phyloP scores from a whole-genome alignment of 1,284 basidiomycete genomes.

The Inonotus hispidus region DNA sequence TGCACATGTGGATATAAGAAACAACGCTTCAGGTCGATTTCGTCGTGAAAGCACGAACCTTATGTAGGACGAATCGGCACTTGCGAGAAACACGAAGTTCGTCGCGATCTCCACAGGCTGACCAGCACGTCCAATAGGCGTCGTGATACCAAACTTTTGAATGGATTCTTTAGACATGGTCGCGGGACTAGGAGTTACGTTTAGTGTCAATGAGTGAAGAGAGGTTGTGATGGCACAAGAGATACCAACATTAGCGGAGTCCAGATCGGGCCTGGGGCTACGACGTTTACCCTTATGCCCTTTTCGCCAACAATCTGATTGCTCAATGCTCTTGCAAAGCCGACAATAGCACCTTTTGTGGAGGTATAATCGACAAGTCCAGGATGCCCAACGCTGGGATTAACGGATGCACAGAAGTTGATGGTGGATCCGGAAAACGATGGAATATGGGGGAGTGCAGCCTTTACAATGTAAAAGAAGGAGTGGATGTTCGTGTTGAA shows the following conservation, averaged over 20 bases:
- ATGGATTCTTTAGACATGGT: constrained; percentile 45
- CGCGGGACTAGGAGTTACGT: constrained; percentile 27
- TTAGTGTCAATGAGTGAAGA: background rate
- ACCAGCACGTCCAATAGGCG: constrained; percentile 46
- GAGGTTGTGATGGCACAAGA: background rate
- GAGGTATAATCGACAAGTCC: constrained; percentile 51
- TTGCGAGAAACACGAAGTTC: constrained; percentile 48
- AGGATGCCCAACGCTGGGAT: constrained; percentile 47
- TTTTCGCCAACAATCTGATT: constrained; percentile 50
- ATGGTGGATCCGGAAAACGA: constrained; percentile 34
- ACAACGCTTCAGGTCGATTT: background rate
- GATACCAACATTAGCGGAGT: constrained; percentile 41
- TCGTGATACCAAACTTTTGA: constrained; percentile 37
- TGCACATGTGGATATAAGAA: constrained; percentile 13
- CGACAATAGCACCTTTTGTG: constrained; percentile 51
- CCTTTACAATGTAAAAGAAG: constrained; percentile 50
- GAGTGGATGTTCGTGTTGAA: constrained; percentile 47
- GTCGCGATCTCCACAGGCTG: constrained; percentile 54
- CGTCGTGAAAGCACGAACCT: constrained; percentile 25
- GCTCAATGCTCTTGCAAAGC: constrained; percentile 40
- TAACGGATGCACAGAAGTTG: constrained; percentile 47
- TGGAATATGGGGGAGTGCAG: constrained; percentile 36
- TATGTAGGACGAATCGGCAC: constrained; percentile 47
- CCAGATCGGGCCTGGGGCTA: constrained; percentile 50
- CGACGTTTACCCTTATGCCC: constrained; percentile 46